Evolutionary conservation across 2,329 filamentous ascomycete species (phyloP).

Genomic region (Talaromyces sp.): DNA sequence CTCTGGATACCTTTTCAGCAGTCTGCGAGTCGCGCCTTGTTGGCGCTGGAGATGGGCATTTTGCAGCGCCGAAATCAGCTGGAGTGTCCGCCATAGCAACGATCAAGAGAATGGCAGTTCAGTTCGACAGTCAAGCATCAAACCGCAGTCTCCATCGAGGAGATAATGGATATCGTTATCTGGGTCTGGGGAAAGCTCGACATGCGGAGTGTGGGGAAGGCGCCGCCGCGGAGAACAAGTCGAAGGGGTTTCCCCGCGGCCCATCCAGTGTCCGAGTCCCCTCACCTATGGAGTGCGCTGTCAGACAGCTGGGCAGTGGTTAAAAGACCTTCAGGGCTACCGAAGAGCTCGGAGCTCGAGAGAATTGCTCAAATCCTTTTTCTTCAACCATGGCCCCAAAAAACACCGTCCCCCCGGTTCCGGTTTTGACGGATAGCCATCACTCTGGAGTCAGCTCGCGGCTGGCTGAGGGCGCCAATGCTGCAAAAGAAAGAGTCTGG

Average conservation of each 20-base stretch:
- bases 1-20: slow-evolving; percentile 12
- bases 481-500: slow-evolving; percentile 15
- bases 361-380: background rate
- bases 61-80: background rate
- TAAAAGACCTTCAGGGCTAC: background rate
- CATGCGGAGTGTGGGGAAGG: slow-evolving; percentile 5
- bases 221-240: background rate
- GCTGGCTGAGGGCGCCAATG: slow-evolving; percentile 15
- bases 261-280: background rate
- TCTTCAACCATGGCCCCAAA: background rate
- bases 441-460: slow-evolving; percentile 8
- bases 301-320: background rate
- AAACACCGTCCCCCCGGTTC: background rate
- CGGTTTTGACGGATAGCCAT: background rate
- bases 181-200: background rate
- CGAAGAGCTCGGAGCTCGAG: background rate
- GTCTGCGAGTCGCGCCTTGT: slow-evolving; percentile 9
- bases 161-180: background rate
- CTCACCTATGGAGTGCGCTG: background rate
- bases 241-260: background rate
- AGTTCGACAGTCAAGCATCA: background rate
- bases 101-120: background rate
- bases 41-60: background rate
- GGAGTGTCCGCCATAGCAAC: background rate
- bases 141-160: background rate